Conservation (phyloP, 2,329 filamentous ascomycete genomes). For the Lachnum nothofagi region DNA sequence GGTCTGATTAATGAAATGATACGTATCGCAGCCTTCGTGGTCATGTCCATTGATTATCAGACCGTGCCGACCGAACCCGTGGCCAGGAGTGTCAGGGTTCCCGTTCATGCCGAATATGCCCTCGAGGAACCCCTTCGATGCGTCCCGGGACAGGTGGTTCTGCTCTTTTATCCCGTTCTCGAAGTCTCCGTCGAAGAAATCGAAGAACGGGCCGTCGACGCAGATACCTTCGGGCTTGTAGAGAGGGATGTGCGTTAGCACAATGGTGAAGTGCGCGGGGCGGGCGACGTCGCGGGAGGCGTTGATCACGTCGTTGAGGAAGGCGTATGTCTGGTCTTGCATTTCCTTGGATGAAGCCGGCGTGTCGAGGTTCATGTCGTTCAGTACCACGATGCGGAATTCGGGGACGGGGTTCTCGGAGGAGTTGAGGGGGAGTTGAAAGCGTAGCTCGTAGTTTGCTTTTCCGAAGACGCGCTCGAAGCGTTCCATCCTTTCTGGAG, state of each 20-base stretch:
- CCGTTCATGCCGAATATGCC: constrained; percentile 76
- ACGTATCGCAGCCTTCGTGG: constrained; percentile 87
- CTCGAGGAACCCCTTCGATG: constrained; percentile 72
- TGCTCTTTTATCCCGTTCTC: constrained; percentile 79
- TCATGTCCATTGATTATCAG: constrained; percentile 90
- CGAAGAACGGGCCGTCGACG: constrained; percentile 15
- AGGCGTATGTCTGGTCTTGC: constrained; percentile 71
- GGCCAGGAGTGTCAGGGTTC: constrained; percentile 50
- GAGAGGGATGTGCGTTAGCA: constrained; percentile 88
- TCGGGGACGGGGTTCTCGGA: constrained; percentile 52
- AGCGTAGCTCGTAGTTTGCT: constrained; percentile 85
- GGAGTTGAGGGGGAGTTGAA: constrained; percentile 48
- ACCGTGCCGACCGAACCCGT: constrained; percentile 65
- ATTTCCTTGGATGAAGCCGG: constrained; percentile 64
- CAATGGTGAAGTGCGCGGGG: constrained; percentile 66
- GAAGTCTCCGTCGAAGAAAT: constrained; percentile 42
- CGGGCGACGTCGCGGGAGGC: constrained; percentile 57
- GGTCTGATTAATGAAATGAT: constrained; percentile 73
- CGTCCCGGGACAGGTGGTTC: constrained; percentile 74
- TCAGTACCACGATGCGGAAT: constrained; percentile 78
- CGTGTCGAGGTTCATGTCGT: constrained; percentile 88
- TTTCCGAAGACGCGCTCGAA: constrained; percentile 84
- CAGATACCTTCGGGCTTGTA: constrained; percentile 60
- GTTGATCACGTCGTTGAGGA: constrained; percentile 65
- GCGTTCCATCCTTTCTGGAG: constrained; percentile 64